A percentile compares a stretch with the other conserved stretches of the same genome.
These are phyloP conservation scores for Zarea fungicola DNA, from an alignment of 2,329 filamentous ascomycete species.

Conservation along the genomic window DNA sequence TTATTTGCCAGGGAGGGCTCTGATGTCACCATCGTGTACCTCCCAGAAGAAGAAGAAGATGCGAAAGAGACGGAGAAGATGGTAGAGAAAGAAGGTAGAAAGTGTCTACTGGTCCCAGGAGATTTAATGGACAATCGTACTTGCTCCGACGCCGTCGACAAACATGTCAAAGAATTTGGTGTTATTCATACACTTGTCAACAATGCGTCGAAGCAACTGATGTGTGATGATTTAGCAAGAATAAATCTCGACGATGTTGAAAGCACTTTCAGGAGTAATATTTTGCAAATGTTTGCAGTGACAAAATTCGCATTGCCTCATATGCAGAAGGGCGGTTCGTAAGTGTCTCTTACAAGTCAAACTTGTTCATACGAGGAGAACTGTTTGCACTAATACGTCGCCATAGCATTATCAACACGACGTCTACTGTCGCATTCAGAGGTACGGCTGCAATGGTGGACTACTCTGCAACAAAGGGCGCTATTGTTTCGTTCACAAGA, in stretches of 20 bases:
- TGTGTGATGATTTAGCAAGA: conserved; percentile 46
- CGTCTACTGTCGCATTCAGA: conserved; percentile 49
- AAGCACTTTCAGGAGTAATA: conserved; percentile 52
- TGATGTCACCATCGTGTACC: conserved; percentile 50
- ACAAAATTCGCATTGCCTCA: conserved; percentile 52
- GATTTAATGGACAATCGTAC: conserved; percentile 45
- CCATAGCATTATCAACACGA: conserved; percentile 50
- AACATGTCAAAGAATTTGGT: conserved; percentile 45
- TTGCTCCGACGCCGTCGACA: conserved; percentile 46
- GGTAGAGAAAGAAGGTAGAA: conserved; percentile 45
- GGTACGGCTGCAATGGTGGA: conserved; percentile 47
- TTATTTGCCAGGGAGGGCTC: conserved; percentile 55
- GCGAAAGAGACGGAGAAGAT: conserved; percentile 47
- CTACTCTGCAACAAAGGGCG: conserved; percentile 53
- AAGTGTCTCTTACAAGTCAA: conserved; percentile 21
- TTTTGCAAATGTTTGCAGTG: conserved; percentile 54
- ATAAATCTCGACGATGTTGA: conserved; percentile 51
- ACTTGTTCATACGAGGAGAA: too few relatives aligned
- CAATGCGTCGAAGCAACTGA: conserved; percentile 53
- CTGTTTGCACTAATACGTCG: background rate
- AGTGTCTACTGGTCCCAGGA: conserved; percentile 42
- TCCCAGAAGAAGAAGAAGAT: conserved; percentile 51
- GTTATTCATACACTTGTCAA: conserved; percentile 50
- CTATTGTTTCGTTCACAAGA: conserved; percentile 51
- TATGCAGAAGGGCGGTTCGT: conserved; percentile 46